Evolutionary conservation across 495 filamentous ascomycete genomes (phyloP), one percentile per base, ranked within the genome.

Genomic region (Aspergillus funiculosus): DNA sequence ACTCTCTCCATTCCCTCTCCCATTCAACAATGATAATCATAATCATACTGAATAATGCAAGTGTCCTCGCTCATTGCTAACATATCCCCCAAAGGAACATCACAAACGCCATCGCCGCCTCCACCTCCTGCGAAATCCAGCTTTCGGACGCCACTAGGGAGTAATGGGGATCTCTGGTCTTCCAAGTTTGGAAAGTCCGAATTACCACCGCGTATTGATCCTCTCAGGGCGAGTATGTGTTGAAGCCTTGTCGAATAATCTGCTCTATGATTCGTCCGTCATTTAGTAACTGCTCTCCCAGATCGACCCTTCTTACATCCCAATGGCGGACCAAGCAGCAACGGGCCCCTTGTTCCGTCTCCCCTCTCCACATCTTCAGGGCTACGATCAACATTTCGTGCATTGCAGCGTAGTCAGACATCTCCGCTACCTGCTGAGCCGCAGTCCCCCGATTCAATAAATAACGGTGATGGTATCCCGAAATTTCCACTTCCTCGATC

Each of bases 381-480:
- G 56, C 56, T 61, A 53, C 62, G 71, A 62, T 58, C 66, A 32
- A 68, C 72, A 5, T 59, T 66, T 44, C 62, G 55, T 26, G 50
- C 56, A 39, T 67, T 64, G 3, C 57, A 64, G 24, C 68, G 71
- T 30, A 78, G 68, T 51, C 68, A 65, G 30, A 75, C 71, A 4
- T 63, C 71, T 13, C 73, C 74, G 7, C 46, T 72, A 36, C 66
- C 68, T 18, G 40, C 55, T 21, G 54, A 59, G 35, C 74, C 68
- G 15, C 62, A 69, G 13, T 72, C 72, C 0, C 63, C 72, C 2
- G 64, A 67, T 15, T 35, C 64, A 18, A 22, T 29, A 39, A 58
- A 67, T 20, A 77, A 79, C 47, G 57, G 80, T 39, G 82, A 85
- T 43, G 72, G 78, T 0, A 84, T 86, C 49, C 79, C 83, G 6